phyloP scores from a whole-genome alignment of 2,329 filamentous ascomycete species.

The Lojkania enalia region DNA sequence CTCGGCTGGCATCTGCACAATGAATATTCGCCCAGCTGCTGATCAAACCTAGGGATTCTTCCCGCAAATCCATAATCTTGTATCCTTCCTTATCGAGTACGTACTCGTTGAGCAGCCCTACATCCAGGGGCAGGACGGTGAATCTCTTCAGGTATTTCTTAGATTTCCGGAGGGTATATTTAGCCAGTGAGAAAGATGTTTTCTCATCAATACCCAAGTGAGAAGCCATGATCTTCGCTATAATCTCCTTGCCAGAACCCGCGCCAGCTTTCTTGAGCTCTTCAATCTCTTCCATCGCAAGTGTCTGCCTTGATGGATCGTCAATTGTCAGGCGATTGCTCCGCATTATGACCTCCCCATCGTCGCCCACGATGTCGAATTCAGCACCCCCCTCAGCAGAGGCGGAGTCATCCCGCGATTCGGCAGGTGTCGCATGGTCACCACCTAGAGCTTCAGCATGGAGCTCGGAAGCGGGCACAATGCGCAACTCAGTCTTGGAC shows the following conservation, averaged over 20 bases:
- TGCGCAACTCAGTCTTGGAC: slow-evolving; percentile 69
- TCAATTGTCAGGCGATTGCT: slow-evolving; percentile 67
- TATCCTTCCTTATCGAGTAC: slow-evolving; percentile 78
- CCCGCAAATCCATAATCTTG: slow-evolving; percentile 82
- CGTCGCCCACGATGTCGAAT: slow-evolving; percentile 53
- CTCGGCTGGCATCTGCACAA: slow-evolving; percentile 57
- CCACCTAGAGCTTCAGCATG: slow-evolving; percentile 74
- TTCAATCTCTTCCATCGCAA: slow-evolving; percentile 73
- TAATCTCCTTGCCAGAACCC: slow-evolving; percentile 82
- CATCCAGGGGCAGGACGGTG: slow-evolving; percentile 80
- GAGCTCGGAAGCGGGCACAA: slow-evolving; percentile 79
- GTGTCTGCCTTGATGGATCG: slow-evolving; percentile 69
- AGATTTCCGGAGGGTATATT: slow-evolving; percentile 93
- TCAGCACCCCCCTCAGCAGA: slow-evolving; percentile 37
- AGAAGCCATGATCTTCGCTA: slow-evolving; percentile 88
- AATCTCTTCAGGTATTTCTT: slow-evolving; percentile 93
- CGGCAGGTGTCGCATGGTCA: slow-evolving; percentile 50
- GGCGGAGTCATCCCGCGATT: slow-evolving; percentile 37
- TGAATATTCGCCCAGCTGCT: slow-evolving; percentile 91
- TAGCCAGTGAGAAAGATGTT: slow-evolving; percentile 88
- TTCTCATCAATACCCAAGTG: slow-evolving; percentile 92
- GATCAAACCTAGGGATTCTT: slow-evolving; percentile 79
- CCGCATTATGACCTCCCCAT: slow-evolving; percentile 57
- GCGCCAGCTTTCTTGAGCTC: slow-evolving; percentile 71
- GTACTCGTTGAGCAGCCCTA: slow-evolving; percentile 74